Evolutionary conservation across 1,139 yeast genomes (phyloP), one percentile per base, ranked within the genome.

Genomic region (Taiozyma sp.): DNA sequence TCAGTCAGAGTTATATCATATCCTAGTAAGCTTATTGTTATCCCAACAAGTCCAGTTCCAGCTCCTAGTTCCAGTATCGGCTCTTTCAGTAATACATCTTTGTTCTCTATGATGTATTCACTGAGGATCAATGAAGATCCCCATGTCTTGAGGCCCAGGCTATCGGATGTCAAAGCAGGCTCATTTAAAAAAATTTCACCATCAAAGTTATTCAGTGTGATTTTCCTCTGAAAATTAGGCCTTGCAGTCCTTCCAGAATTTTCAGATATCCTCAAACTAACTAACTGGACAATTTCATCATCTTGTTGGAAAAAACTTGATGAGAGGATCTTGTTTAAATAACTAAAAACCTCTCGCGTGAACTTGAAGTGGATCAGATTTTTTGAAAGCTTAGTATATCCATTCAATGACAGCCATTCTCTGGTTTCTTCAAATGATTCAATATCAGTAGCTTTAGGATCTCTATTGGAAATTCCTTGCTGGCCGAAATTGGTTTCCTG

Each of bases 141-240:
- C 99, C 99, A 93, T 0, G 99, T 93, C 58, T 92, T 91, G 65
- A 90, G 75, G 0, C 99, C 99, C 34, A 93, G 70, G 56, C 87
- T 87, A 66, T 93, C 99, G 47, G 82, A 81, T 0, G 97, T 89
- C 54, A 93, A 70, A 0, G 96, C 83, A 0, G 98, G 98, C 65
- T 93, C 99, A 53, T 78, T 76, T 36, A 93, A 68, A 28, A 65
- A 58, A 1, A 88, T 75, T 2, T 57, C 57, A 1, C 58, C 57
- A 1, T 44, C 45, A 45, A 79, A 64, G 24, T 70, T 65, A 1
- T 70, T 68, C 2, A 81, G 61, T 9, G 64, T 60, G 24, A 79
- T 72, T 43, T 74, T 75, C 43, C 96, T 70, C 7, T 77, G 71
- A 57, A 86, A 76, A 36, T 83, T 82, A 0, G 97, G 96, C 52